Percentiles rank a stretch among this genome's conserved stretches.
Evolutionary conservation across 2,329 filamentous ascomycete genomes (phyloP).

Genomic region (Alternaria ethzedia): DNA sequence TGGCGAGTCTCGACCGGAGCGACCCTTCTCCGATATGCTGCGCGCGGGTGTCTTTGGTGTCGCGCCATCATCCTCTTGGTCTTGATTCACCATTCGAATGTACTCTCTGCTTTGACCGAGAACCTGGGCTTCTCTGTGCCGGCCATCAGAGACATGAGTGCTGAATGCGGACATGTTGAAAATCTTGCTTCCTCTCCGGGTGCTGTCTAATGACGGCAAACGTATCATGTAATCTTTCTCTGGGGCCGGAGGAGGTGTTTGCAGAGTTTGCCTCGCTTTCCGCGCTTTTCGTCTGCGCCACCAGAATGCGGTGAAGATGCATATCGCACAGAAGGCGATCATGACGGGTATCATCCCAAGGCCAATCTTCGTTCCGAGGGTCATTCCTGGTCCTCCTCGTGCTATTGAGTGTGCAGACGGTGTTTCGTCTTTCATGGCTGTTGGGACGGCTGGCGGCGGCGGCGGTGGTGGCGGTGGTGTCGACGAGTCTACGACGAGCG

Average conservation of each 20-base stretch:
- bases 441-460: neutral
- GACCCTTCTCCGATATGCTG: neutral
- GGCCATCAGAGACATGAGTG: slow-evolving; percentile 12
- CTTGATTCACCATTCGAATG: neutral
- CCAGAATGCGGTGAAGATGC: slow-evolving; percentile 27
- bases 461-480: neutral
- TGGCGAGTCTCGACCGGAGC: slow-evolving; percentile 27
- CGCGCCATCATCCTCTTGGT: neutral
- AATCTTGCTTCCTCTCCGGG: slow-evolving; percentile 21
- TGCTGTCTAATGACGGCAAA: slow-evolving; percentile 14
- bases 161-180: slow-evolving; percentile 28
- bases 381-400: neutral
- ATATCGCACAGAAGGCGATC: slow-evolving; percentile 17
- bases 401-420: neutral
- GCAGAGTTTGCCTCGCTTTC: slow-evolving; percentile 1
- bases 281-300: slow-evolving; percentile 17
- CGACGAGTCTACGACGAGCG: neutral
- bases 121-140: slow-evolving; percentile 2
- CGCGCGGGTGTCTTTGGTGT: neutral
- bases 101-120: neutral
- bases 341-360: slow-evolving; percentile 35
- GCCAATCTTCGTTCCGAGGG: slow-evolving; percentile 25
- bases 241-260: slow-evolving; percentile 11
- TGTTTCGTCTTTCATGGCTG: neutral
- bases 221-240: slow-evolving; percentile 20